phyloP scores from a whole-genome alignment of 225 moss, liverwort and hornwort genomes.

The Marchantia paleacea region DNA sequence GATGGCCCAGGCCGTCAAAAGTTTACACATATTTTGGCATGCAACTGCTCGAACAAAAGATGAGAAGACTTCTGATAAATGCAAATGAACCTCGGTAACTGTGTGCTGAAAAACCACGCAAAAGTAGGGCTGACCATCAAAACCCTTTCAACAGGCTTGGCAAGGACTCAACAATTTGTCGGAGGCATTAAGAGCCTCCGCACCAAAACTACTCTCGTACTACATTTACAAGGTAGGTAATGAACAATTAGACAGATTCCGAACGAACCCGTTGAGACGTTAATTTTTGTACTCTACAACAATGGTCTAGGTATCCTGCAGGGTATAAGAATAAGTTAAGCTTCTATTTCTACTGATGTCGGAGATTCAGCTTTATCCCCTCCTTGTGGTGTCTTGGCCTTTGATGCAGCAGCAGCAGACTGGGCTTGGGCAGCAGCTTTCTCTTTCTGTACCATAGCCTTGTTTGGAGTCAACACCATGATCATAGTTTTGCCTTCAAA shows the following conservation, averaged over 20 bases:
- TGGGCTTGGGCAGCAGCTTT: conserved; percentile 36
- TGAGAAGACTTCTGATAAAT: neutral
- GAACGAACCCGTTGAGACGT: neutral
- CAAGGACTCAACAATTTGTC: conserved; percentile 1
- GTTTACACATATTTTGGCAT: too few relatives aligned
- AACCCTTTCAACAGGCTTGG: conserved; percentile 1
- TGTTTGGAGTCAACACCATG: conserved; percentile 51
- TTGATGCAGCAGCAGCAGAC: conserved; percentile 12
- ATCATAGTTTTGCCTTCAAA: conserved; percentile 45
- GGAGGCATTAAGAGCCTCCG: neutral
- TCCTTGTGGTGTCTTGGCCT: conserved; percentile 8
- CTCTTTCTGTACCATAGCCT: conserved; percentile 35
- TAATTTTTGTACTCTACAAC: conserved; percentile 23
- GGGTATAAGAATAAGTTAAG: conserved; percentile 1
- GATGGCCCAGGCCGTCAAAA: too few relatives aligned
- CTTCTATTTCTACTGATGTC: conserved; percentile 23
- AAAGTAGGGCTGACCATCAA: neutral
- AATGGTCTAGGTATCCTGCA: conserved; percentile 10
- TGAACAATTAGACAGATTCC: conserved; percentile 1
- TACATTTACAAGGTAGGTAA: conserved; percentile 24
- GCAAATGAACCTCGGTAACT: neutral
- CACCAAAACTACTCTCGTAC: conserved; percentile 16
- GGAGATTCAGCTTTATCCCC: conserved; percentile 24
- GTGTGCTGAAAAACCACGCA: neutral
- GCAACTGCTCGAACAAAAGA: too few relatives aligned